phyloP scores from a whole-genome alignment of 2,329 filamentous ascomycete genomes.

The Neonectria coccinea region DNA sequence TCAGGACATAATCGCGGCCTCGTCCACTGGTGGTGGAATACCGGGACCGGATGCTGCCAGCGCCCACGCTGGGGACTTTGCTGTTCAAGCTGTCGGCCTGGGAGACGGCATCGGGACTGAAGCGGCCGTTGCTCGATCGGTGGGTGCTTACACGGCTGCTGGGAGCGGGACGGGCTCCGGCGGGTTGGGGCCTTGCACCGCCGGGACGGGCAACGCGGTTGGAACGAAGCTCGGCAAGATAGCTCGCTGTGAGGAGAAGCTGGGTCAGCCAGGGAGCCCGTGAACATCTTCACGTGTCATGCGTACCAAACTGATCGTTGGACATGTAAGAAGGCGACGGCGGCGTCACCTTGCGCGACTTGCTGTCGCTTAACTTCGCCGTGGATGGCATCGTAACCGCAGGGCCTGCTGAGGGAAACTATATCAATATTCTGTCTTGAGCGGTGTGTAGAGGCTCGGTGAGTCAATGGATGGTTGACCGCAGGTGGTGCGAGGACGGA shows the following conservation, averaged over 20 bases:
- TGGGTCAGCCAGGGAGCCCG: constrained; percentile 35
- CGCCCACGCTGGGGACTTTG: constrained; percentile 54
- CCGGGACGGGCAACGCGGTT: constrained; percentile 76
- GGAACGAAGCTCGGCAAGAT: constrained; percentile 77
- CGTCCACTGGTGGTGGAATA: constrained; percentile 60
- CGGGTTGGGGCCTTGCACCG: constrained; percentile 74
- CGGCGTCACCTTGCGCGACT: constrained; percentile 67
- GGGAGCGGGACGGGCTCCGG: constrained; percentile 50
- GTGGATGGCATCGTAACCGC: constrained; percentile 47
- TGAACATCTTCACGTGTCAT: constrained; percentile 34
- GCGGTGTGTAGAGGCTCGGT: constrained; percentile 31
- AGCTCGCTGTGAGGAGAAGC: constrained; percentile 65
- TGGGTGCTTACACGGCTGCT: constrained; percentile 47
- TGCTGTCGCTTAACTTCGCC: constrained; percentile 50
- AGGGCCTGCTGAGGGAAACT: constrained; percentile 29
- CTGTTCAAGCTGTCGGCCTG: constrained; percentile 47
- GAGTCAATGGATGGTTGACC: constrained; percentile 22
- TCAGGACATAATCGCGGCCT: constrained; percentile 66
- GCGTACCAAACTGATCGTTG: constrained; percentile 73
- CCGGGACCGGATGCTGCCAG: constrained; percentile 62
- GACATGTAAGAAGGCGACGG: constrained; percentile 74
- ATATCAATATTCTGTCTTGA: constrained; percentile 36
- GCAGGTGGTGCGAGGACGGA: constrained; percentile 28
- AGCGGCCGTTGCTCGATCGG: constrained; percentile 45
- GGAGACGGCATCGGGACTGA: constrained; percentile 49